Percentiles rank a stretch among this genome's conserved stretches.
These are phyloP conservation scores for Nemania sp. DNA, from an alignment of 2,329 filamentous ascomycete genomes.

Conservation along the genomic window DNA sequence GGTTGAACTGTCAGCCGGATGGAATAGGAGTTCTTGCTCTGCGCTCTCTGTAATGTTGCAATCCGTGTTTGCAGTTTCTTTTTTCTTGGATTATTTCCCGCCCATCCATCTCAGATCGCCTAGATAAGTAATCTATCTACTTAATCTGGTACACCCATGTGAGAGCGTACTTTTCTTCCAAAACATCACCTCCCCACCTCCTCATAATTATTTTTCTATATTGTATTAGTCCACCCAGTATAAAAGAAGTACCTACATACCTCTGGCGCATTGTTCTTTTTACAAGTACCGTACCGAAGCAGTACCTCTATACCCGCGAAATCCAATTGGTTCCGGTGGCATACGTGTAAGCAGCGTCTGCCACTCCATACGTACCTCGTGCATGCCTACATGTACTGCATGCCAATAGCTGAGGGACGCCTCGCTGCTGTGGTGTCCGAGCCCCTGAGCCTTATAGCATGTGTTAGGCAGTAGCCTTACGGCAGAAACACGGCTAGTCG, in stretches of 20 bases:
- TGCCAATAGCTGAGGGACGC: no score
- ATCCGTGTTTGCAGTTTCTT: neutral
- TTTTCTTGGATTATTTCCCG: neutral
- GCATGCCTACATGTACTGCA: constrained; percentile 1
- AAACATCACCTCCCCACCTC: neutral
- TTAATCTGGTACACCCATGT: constrained; percentile 9
- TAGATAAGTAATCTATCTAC: neutral
- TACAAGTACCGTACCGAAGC: neutral
- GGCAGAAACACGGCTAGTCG: neutral
- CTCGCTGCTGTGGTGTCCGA: no score
- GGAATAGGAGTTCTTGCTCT: no score
- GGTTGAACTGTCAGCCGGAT: no score
- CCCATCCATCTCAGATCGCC: constrained; percentile 2
- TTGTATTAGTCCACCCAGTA: no score
- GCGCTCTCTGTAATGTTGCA: no score
- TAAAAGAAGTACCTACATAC: no score
- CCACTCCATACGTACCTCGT: constrained; percentile 8
- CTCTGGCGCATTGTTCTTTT: constrained; percentile 1
- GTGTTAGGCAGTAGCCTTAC: no score
- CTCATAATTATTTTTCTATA: neutral
- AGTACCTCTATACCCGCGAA: constrained; percentile 8
- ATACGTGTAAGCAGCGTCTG: neutral
- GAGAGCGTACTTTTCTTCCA: constrained; percentile 7
- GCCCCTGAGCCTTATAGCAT: neutral
- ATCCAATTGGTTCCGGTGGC: constrained; percentile 10